A percentile compares a stretch with the other conserved stretches of the same genome.
Conservation (phyloP, 2,329 filamentous ascomycete genomes). For the Aspergillus fumigatiaffinis region DNA sequence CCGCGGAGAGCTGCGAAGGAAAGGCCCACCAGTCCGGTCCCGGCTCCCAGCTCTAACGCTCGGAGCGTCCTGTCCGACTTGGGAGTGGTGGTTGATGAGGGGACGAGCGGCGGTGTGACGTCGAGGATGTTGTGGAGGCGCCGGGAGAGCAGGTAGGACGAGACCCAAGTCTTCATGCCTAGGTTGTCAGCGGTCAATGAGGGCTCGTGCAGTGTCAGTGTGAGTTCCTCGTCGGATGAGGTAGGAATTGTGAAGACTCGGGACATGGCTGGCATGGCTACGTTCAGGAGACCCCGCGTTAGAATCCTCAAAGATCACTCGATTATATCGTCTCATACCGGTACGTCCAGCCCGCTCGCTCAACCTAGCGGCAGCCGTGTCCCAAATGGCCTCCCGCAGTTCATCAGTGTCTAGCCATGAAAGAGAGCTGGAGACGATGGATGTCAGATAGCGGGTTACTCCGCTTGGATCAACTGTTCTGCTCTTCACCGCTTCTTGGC, state of each 20-base stretch:
- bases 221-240: conserved; percentile 46
- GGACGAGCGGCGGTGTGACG: conserved; percentile 29
- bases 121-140: conserved; percentile 53
- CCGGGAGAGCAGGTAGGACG: conserved; percentile 78
- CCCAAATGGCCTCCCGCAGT: conserved; percentile 55
- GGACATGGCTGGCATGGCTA: conserved; percentile 60
- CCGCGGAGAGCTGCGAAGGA: conserved; percentile 71
- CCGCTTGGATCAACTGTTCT: conserved; percentile 37
- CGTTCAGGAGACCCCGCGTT: neutral
- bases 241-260: conserved; percentile 57
- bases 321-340: conserved; percentile 41
- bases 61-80: conserved; percentile 25
- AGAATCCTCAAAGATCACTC: neutral
- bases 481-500: conserved; percentile 23
- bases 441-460: conserved; percentile 45
- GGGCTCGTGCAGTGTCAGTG: conserved; percentile 76
- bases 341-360: conserved; percentile 80
- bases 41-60: conserved; percentile 77
- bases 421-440: conserved; percentile 44
- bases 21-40: conserved; percentile 86
- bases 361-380: conserved; percentile 71
- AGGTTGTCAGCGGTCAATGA: conserved; percentile 82
- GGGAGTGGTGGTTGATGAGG: conserved; percentile 17
- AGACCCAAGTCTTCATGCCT: conserved; percentile 93
- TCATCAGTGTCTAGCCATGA: conserved; percentile 45